phyloP scores from a whole-genome alignment of 306 rosid species.

The Hippophae tibetana region DNA sequence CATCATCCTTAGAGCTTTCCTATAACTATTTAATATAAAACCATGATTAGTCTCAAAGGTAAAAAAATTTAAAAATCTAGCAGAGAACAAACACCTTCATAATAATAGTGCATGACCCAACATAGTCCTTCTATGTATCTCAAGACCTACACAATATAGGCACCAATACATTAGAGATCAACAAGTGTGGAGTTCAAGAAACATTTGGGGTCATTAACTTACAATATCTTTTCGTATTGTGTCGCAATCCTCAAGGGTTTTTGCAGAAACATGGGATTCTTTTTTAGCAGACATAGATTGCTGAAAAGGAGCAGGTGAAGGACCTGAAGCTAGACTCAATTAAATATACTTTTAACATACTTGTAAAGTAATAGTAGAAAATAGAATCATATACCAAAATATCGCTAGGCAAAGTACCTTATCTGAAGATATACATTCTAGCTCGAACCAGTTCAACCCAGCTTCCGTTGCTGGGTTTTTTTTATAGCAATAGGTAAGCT shows the following conservation, averaged over 20 bases:
- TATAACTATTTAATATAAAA: conserved; percentile 50
- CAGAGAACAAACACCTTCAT: conserved; percentile 89
- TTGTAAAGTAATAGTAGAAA: background rate
- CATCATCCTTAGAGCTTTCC: conserved; percentile 94
- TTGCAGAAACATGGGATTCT: conserved; percentile 31
- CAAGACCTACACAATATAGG: conserved; percentile 52
- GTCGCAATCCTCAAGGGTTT: conserved; percentile 81
- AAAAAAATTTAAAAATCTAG: background rate
- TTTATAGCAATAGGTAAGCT: conserved; percentile 61
- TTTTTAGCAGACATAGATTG: conserved; percentile 7
- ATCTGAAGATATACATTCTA: conserved; percentile 38
- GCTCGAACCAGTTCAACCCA: conserved; percentile 50
- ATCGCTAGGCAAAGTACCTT: conserved; percentile 32
- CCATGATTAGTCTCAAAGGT: conserved; percentile 16
- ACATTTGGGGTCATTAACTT: too few relatives aligned
- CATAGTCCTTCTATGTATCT: conserved; percentile 89
- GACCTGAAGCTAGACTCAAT: background rate
- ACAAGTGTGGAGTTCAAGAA: too few relatives aligned
- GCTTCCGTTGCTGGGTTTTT: conserved; percentile 65
- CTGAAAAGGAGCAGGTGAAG: too few relatives aligned
- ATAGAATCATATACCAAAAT: conserved; percentile 4
- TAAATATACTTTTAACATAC: background rate
- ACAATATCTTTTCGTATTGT: conserved; percentile 49
- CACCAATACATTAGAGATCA: too few relatives aligned
- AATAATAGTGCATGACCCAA: conserved; percentile 97